phyloP scores from a whole-genome alignment of 495 filamentous ascomycete genomes.

The Penicillium salamii region DNA sequence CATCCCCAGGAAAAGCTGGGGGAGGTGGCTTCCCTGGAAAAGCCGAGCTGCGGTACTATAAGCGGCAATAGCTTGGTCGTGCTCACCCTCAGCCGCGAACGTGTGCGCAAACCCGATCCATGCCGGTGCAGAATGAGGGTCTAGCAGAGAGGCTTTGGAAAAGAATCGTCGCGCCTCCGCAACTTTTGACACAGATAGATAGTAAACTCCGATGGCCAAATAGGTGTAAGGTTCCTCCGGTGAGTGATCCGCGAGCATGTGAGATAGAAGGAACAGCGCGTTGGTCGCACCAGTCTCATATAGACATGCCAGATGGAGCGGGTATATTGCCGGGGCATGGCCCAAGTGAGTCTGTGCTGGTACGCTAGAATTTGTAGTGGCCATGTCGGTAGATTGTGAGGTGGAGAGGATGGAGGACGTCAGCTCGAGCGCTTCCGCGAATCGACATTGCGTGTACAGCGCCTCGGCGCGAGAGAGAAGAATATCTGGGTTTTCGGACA shows the following conservation, averaged over 20 bases:
- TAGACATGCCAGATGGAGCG: slow-evolving; percentile 87
- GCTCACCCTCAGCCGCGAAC: slow-evolving; percentile 99
- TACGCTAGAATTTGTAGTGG: slow-evolving; percentile 16
- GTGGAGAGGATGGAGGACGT: slow-evolving; percentile 76
- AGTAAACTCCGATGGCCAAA: slow-evolving; percentile 94
- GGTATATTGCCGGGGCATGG: slow-evolving; percentile 86
- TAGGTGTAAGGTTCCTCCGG: slow-evolving; percentile 89
- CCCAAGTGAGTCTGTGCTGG: slow-evolving; percentile 58
- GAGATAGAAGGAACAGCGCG: slow-evolving; percentile 86
- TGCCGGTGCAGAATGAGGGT: slow-evolving; percentile 94
- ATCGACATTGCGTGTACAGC: slow-evolving; percentile 91
- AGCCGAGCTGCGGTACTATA: slow-evolving; percentile 94
- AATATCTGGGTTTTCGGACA: slow-evolving; percentile 83
- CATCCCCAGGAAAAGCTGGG: slow-evolving; percentile 96
- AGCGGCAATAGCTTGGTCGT: slow-evolving; percentile 96
- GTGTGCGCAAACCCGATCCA: slow-evolving; percentile 99
- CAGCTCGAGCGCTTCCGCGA: slow-evolving; percentile 77
- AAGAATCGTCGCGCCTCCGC: slow-evolving; percentile 94
- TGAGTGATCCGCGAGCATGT: slow-evolving; percentile 88
- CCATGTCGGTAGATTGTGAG: slow-evolving; percentile 32
- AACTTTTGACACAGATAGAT: slow-evolving; percentile 82
- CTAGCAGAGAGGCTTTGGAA: slow-evolving; percentile 93
- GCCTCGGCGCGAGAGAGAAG: slow-evolving; percentile 89
- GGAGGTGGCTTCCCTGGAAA: slow-evolving; percentile 95
- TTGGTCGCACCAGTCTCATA: slow-evolving; percentile 86